Conservation (phyloP, 2,329 filamentous ascomycete species). For the Penicillium sp. region DNA sequence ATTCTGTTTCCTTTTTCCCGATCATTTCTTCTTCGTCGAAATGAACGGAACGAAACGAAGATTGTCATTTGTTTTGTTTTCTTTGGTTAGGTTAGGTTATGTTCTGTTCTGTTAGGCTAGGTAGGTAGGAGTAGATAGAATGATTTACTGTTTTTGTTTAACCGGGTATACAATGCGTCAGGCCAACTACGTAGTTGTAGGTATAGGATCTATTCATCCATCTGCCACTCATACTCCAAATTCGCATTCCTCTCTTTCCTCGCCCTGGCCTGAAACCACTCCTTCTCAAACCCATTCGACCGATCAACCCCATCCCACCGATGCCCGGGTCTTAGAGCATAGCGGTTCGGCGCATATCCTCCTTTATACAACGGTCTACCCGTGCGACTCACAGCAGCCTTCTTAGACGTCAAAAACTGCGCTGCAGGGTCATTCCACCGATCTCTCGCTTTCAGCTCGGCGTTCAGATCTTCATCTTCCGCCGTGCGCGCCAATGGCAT, state of each 20-base stretch:
- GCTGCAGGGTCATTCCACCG: constrained; percentile 95
- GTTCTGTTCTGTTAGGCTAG: background rate
- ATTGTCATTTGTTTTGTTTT: background rate
- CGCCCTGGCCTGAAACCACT: constrained; percentile 88
- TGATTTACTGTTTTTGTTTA: background rate
- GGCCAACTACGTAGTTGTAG: background rate
- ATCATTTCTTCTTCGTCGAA: background rate
- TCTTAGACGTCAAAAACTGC: constrained; percentile 62
- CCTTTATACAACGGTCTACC: constrained; percentile 72
- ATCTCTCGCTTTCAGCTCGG: constrained; percentile 68
- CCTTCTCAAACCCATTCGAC: constrained; percentile 86
- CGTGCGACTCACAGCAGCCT: constrained; percentile 41
- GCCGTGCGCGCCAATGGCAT: constrained; percentile 74
- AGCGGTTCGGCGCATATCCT: constrained; percentile 80
- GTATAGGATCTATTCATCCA: constrained; percentile 65
- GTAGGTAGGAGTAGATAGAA: background rate
- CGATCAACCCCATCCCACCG: constrained; percentile 97
- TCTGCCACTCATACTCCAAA: constrained; percentile 90
- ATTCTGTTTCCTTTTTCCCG: background rate
- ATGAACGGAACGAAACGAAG: background rate
- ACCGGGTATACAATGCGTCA: background rate
- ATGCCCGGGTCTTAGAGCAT: constrained; percentile 87
- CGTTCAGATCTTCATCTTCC: constrained; percentile 86
- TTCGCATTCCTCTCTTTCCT: constrained; percentile 69
- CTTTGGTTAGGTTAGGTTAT: background rate